Evolutionary conservation across 176 grass and related monocot species (phyloP).

Genomic region (Oryza meyeriana): DNA sequence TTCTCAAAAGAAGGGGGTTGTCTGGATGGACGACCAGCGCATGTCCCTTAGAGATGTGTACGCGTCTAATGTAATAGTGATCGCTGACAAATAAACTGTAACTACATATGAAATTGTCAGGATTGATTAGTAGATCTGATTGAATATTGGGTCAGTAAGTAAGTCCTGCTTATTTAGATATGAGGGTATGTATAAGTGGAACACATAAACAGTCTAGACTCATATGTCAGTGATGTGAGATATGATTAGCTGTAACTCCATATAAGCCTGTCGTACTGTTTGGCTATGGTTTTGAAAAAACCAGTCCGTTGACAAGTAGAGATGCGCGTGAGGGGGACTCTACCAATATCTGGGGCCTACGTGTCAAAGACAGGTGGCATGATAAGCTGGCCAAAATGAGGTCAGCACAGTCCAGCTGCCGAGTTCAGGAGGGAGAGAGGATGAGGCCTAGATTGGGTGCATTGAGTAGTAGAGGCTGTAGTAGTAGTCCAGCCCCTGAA

Average conservation of each 20-base stretch:
- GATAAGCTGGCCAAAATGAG: slow-evolving; percentile 40
- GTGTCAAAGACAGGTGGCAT: slow-evolving; percentile 22
- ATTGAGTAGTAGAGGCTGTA: slow-evolving; percentile 32
- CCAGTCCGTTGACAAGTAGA: background rate
- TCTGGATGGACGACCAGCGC: background rate
- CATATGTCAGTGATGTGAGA: background rate
- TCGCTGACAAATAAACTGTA: slow-evolving; percentile 21
- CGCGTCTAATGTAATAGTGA: background rate
- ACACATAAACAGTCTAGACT: background rate
- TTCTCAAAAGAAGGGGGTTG: background rate
- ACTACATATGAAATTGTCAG: slow-evolving; percentile 29
- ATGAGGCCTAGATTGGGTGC: slow-evolving; percentile 64
- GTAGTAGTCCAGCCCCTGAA: slow-evolving; percentile 23
- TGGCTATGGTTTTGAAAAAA: background rate
- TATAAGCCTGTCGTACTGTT: background rate
- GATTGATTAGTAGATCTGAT: background rate
- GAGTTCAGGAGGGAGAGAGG: slow-evolving; percentile 33
- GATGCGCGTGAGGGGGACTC: slow-evolving; percentile 20
- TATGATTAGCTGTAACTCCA: slow-evolving; percentile 12
- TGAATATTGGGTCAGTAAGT: background rate
- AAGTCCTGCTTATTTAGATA: background rate
- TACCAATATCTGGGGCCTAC: background rate
- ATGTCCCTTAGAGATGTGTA: background rate
- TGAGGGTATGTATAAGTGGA: background rate
- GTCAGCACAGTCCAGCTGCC: slow-evolving; percentile 42